These are phyloP conservation scores for Amauroascus verrucosus DNA, from an alignment of 2,329 filamentous ascomycete species.

Conservation along the genomic window DNA sequence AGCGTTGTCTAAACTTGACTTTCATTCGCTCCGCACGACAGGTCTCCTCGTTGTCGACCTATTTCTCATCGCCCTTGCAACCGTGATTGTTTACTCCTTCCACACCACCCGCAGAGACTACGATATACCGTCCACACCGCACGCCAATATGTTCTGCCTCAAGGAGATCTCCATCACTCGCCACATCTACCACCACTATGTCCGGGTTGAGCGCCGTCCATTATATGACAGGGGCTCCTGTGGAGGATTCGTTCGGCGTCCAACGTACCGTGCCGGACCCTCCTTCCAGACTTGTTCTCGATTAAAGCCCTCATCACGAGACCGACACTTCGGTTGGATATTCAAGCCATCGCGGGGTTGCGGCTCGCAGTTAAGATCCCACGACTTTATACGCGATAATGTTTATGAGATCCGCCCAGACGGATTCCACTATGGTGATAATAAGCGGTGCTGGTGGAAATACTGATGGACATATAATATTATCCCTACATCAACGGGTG, in stretches of 20 bases:
- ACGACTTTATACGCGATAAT: neutral
- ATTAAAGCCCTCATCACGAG: neutral
- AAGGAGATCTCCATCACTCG: neutral
- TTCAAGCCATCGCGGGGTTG: too few relatives aligned
- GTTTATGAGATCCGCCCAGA: conserved; percentile 7
- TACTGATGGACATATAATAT: neutral
- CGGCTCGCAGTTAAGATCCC: neutral
- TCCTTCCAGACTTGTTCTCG: neutral
- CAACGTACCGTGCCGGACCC: neutral
- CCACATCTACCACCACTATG: neutral
- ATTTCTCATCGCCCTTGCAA: neutral
- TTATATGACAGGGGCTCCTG: neutral
- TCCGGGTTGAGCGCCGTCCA: neutral
- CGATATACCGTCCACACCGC: neutral
- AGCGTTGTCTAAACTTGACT: neutral
- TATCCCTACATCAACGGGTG: too few relatives aligned
- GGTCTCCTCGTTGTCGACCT: neutral
- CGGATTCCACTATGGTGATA: conserved; percentile 10
- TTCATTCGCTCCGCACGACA: neutral
- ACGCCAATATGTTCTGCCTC: neutral
- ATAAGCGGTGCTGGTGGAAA: neutral
- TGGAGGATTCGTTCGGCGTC: neutral
- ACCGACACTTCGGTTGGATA: too few relatives aligned
- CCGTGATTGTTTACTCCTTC: neutral
- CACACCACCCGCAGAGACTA: neutral